Evolutionary conservation across 106 monocot genomes (phyloP), one percentile per base, ranked within the genome.

Genomic region (Dactylorhiza incarnata): DNA sequence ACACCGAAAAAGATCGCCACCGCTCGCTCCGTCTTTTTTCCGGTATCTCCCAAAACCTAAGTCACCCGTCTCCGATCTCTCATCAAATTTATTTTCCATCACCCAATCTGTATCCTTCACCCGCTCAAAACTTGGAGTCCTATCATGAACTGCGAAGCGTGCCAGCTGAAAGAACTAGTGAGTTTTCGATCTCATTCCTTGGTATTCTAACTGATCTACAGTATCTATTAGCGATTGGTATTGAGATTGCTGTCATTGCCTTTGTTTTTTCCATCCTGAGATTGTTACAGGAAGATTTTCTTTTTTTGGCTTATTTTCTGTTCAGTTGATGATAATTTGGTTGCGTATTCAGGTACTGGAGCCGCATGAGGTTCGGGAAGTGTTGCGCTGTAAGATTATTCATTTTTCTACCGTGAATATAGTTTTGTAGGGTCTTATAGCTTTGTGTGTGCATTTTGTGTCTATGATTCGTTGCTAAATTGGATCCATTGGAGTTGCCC

Each of bases 341-440:
- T 47, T 45, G 7, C 9, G 23, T 12, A 65, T 48, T 26, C 72
- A 94, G 94, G 89, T 84, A 45, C 82, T 91, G 73, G 91, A 91
- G 78, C 76, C 75, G 61, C 77, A 81, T 71, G 91, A 94, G 87
- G 82, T 94, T 65, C 88, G 87, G 3, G 94, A 94, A 76, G 94
- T 91, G n/a, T 74, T 94, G 76, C 91, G 89, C 9, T 91, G 94
- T 94, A 79, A 94, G 88, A 75, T 73, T 65, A 20, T 58, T 20
- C 47, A 16, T 76, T 71, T 45, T 65, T 66, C 20, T 29, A 26
- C 26, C 3, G 24, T 65, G 65, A 65, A 26, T 13, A 25, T n/a
- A 11, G 4, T 65, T 3, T 24, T 11, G 6, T 20, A 24, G 23
- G 61, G 54, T 59, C 12, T 65, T 29, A 29, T 26, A 12, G 26